Evolutionary conservation across 1,284 basidiomycete genomes (phyloP).

Genomic region (Mycocalia duriaeana): DNA sequence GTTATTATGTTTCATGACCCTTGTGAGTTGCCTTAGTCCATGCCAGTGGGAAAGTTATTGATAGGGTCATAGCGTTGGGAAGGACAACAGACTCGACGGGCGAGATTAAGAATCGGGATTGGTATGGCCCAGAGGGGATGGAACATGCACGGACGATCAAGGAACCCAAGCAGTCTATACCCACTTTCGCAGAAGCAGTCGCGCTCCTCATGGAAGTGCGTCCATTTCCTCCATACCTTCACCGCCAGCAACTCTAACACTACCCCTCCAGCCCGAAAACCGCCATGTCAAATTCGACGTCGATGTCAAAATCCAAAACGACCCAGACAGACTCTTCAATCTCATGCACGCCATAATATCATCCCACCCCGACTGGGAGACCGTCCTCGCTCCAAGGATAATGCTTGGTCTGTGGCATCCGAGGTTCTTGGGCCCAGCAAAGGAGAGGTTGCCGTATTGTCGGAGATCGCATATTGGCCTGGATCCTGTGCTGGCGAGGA

Average conservation of each 20-base stretch:
- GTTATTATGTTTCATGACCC: constrained; percentile 97
- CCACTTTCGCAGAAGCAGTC: constrained; percentile 82
- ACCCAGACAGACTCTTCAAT: constrained; percentile 81
- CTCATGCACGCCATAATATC: constrained; percentile 80
- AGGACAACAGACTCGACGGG: constrained; percentile 69
- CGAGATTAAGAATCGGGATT: constrained; percentile 62
- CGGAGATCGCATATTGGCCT: constrained; percentile 83
- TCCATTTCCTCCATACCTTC: constrained; percentile 8
- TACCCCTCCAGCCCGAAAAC: constrained; percentile 66
- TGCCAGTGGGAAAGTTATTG: constrained; percentile 12
- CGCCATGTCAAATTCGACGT: constrained; percentile 85
- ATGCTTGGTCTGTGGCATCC: constrained; percentile 93
- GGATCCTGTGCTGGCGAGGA: constrained; percentile 63
- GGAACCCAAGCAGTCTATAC: constrained; percentile 81
- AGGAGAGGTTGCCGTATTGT: constrained; percentile 75
- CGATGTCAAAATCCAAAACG: constrained; percentile 92
- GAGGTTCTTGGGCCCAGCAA: constrained; percentile 78
- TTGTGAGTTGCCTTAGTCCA: constrained; percentile 40
- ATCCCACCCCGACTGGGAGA: constrained; percentile 73
- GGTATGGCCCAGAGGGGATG: constrained; percentile 74
- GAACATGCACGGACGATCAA: constrained; percentile 80
- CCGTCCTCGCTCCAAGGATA: constrained; percentile 82
- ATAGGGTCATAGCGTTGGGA: constrained; percentile 44
- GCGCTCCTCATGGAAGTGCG: constrained; percentile 74
- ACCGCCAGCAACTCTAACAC: not conserved